Base-by-base conservation (phyloP, 2,329 filamentous ascomycete genomes). In the Aspergillus pseudoterreus region DNA sequence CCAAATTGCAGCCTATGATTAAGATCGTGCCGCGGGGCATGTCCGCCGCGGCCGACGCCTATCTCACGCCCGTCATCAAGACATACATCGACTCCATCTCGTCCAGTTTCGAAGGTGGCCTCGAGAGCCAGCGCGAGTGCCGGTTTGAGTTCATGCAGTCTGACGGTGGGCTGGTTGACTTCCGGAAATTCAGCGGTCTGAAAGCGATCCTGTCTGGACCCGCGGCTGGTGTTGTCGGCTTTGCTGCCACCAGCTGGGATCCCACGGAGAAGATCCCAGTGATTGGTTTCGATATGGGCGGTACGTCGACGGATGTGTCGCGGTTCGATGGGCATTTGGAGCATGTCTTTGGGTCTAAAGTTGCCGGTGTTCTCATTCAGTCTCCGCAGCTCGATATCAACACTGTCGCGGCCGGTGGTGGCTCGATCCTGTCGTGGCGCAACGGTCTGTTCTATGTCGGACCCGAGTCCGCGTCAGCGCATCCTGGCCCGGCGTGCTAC, bases 121-220 rank as follows among this genome's bases (percentile, higher is more conserved):
- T 96, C 57, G 83, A 83, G 44, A 89, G 88, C 6, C 88, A 89
- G 0, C 74, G 84, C 0, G 73, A 78, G 6, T 88, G 90, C 3
- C 79, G 92, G 56, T 96, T 92, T 71, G 92, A 96, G 68, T 96
- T 96, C 61, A 96, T 96, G 92, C 92, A 96, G 71, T 92, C 88
- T 5, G 90, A 95, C 58, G 90, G 90, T 45, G 83, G 83, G 4
- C 69, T 86, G 6, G 83, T 85, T 6, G 74, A 77, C 54, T 75
- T 76, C 47, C 71, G 71, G 49, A 69, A 78, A 60, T 96, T 96
- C 65, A 94, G 89, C 1, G 92, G 92, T 0, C 74, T 96, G 9
- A 87, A 88, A 62, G 92, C 91, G 1, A 96, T 96, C 52, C 68
- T 96, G 4, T 95, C 91, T 1, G 92, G 92, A 0, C 92, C 92